Evolutionary conservation across 192 early-diverging fungal genomes (phyloP), one percentile per base, ranked within the genome.

Genomic region (Podila epigama): DNA sequence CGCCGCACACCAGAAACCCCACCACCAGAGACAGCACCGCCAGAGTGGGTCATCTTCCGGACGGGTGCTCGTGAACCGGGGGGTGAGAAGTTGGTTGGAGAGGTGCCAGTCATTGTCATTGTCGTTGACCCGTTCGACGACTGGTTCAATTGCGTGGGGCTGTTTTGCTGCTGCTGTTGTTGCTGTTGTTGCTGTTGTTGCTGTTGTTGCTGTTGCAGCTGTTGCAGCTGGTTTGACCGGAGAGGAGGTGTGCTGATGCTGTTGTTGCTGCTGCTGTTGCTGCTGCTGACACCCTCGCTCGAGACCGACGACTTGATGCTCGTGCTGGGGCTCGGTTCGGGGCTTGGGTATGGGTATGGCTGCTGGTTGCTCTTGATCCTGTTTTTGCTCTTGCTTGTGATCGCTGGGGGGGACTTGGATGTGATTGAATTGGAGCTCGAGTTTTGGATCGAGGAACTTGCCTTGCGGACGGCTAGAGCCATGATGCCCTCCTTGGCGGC

Each of bases 11-110:
- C 72, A 58, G 66, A 18, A 42, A 51, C 72, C 72, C 62, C 65
- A 75, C 73, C 73, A 77, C 73, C 73, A 64, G 34, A 53, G 61
- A 42, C 61, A 72, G 20, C 70, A n/a, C n/a, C n/a, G n/a, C n/a
- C n/a, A n/a, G n/a, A n/a, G n/a, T n/a, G n/a, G n/a, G n/a, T n/a
- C n/a, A n/a, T n/a, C n/a, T n/a, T n/a, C n/a, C n/a, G n/a, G n/a
- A n/a, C n/a, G n/a, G n/a, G n/a, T n/a, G n/a, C n/a, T n/a, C n/a
- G n/a, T n/a, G n/a, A n/a, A n/a, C n/a, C n/a, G n/a, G n/a, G n/a
- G n/a, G n/a, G n/a, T n/a, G n/a, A n/a, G n/a, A n/a, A n/a, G n/a
- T n/a, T n/a, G n/a, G n/a, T n/a, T n/a, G n/a, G n/a, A n/a, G n/a
- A n/a, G n/a, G n/a, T n/a, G n/a, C n/a, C n/a, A n/a, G n/a, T n/a